These are phyloP conservation scores for Wickerhamiella parazyma DNA, from an alignment of 805 yeast genomes.

Conservation along the genomic window DNA sequence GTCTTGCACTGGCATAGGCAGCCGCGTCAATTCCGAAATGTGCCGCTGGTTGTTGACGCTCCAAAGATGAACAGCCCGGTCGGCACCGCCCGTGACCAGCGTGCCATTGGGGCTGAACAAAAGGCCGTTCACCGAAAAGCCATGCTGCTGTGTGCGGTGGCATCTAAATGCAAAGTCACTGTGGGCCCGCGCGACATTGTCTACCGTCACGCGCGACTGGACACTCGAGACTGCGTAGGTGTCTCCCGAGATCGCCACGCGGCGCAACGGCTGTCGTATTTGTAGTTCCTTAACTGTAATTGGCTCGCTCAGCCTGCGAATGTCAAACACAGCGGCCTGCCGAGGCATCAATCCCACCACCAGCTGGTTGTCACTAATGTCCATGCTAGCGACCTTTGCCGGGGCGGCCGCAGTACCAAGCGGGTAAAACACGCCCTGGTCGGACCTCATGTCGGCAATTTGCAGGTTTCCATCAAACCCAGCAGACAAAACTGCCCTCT, in stretches of 20 bases:
- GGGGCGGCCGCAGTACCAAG: slow-evolving; percentile 18
- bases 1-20: background rate
- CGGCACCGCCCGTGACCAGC: slow-evolving; percentile 37
- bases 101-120: slow-evolving; percentile 20
- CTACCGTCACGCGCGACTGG: slow-evolving; percentile 4
- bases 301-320: slow-evolving; percentile 33
- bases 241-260: background rate
- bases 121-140: slow-evolving; percentile 35
- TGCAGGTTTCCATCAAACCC: slow-evolving; percentile 10
- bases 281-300: slow-evolving; percentile 33
- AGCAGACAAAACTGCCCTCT: background rate
- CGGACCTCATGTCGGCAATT: slow-evolving; percentile 1
- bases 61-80: slow-evolving; percentile 38
- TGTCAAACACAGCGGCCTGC: slow-evolving; percentile 40
- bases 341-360: slow-evolving; percentile 41
- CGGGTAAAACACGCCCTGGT: slow-evolving; percentile 8
- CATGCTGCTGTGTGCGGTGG: slow-evolving; percentile 16
- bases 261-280: slow-evolving; percentile 6
- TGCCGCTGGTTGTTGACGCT: slow-evolving; percentile 23
- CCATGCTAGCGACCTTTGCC: slow-evolving; percentile 46
- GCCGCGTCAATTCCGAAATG: background rate
- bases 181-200: background rate
- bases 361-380: slow-evolving; percentile 31
- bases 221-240: slow-evolving; percentile 4
- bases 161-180: slow-evolving; percentile 1